Base-by-base conservation (phyloP, 306 rosid species). In the Quercus gilva region DNA sequence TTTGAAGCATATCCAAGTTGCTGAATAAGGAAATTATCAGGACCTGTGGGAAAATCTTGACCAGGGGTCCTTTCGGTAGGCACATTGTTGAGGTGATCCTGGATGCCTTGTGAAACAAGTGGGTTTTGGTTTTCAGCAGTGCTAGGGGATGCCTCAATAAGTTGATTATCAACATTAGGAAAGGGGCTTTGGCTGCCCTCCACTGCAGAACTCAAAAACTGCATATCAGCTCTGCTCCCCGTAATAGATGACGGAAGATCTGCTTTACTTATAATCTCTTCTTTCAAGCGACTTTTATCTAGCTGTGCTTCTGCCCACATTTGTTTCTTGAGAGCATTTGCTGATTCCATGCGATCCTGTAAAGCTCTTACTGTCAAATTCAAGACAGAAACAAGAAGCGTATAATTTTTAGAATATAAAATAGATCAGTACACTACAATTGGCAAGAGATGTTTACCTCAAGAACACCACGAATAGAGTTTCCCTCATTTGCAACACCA, bases 251-350 rank as follows among this genome's bases (percentile, higher is more conserved):
- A 79, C 57, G 92, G 85, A 67, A 90, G 83, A 76, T 96, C 99
- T 69, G 79, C 76, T 81, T 83, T 96, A 74, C 83, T 69, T 57
- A 83, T 64, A 80, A 61, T 85, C 78, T 96, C 99, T 74, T 96
- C 98, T 85, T 88, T 96, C 37, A 87, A 75, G 71, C 99, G 96
- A 83, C 90, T 78, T 91, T 96, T 96, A 74, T 96, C 98, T 80
- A 93, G 88, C 89, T 91, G 99, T 29, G 99, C 98, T 75, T 96
- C 99, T 20, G 97, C 94, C 98, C 94, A 96, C 99, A 96, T 93
- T 88, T 96, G 99, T 91, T 96, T 96, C 92, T 96, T 93, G 80
- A 96, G 87, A 74, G 97, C 90, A 89, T 91, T 96, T 76, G 99
- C 97, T 74, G 96, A 94, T 87, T 96, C 99, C 92, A 96, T 76